Percentiles rank a stretch among this genome's conserved stretches.
phyloP scores from a whole-genome alignment of 345 rosid genomes.

The Clausena lansium region DNA sequence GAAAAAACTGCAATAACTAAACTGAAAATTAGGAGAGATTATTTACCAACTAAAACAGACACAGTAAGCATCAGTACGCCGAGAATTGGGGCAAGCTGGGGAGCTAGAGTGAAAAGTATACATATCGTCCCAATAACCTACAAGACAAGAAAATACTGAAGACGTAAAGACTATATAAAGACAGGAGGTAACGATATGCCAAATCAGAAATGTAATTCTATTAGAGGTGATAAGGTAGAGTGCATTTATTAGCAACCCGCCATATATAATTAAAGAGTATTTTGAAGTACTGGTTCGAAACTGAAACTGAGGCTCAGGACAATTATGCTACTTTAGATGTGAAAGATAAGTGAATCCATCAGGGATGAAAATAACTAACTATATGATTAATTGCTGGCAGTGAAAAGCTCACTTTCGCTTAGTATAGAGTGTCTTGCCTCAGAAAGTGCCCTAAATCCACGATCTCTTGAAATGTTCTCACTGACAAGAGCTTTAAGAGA shows the following conservation, averaged over 20 bases:
- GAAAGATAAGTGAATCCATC: constrained; percentile 7
- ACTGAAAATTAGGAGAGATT: constrained; percentile 9
- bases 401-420: constrained; percentile 59
- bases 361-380: constrained; percentile 14
- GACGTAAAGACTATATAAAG: constrained; percentile 10
- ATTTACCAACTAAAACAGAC: constrained; percentile 77
- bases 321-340: neutral
- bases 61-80: constrained; percentile 74
- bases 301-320: neutral
- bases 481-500: constrained; percentile 73
- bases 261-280: neutral
- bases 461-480: constrained; percentile 92
- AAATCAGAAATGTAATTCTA: constrained; percentile 12
- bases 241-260: neutral
- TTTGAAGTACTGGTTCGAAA: neutral
- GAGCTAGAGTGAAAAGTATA: constrained; percentile 76
- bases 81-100: constrained; percentile 88
- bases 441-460: constrained; percentile 95
- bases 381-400: constrained; percentile 29
- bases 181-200: neutral
- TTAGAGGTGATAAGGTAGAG: constrained; percentile 8
- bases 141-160: constrained; percentile 22
- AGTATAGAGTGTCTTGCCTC: constrained; percentile 90
- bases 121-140: constrained; percentile 79
- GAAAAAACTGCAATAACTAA: neutral